Evolutionary conservation across 1,284 basidiomycete species (phyloP).

Genomic region (Coniferiporia weirii): DNA sequence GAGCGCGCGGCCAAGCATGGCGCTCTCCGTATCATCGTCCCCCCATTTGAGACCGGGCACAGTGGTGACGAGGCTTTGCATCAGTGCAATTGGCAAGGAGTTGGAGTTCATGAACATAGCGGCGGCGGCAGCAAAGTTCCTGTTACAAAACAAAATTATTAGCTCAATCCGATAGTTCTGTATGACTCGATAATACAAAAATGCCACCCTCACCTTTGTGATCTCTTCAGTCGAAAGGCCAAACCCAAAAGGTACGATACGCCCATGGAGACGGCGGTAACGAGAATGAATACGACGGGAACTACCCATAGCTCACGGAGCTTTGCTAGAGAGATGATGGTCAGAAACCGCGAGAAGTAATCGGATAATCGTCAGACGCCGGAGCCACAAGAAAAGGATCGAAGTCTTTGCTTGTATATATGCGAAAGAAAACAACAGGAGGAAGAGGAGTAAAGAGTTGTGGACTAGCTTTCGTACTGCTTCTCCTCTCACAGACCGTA

Average conservation of each 20-base stretch:
- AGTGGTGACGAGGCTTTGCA: slow-evolving; percentile 86
- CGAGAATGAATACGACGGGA: slow-evolving; percentile 74
- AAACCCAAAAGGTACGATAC: slow-evolving; percentile 47
- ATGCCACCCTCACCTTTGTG: slow-evolving; percentile 45
- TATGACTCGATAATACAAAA: slow-evolving; percentile 4
- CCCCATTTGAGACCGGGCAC: slow-evolving; percentile 85
- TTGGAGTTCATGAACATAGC: slow-evolving; percentile 91
- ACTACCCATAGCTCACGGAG: slow-evolving; percentile 89
- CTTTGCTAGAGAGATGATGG: slow-evolving; percentile 52
- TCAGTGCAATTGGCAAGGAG: slow-evolving; percentile 86
- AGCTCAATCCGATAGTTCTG: neutral
- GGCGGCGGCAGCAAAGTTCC: slow-evolving; percentile 81
- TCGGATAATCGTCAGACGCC: neutral
- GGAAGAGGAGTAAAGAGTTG: no score
- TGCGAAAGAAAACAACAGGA: no score
- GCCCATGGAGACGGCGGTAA: slow-evolving; percentile 60
- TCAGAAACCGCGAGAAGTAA: slow-evolving; percentile 25
- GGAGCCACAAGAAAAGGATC: neutral
- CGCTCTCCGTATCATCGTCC: slow-evolving; percentile 71
- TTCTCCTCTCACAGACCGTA: neutral
- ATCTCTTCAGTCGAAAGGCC: slow-evolving; percentile 48
- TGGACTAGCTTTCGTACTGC: no score
- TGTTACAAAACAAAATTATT: slow-evolving; percentile 27
- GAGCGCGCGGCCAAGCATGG: slow-evolving; percentile 88
- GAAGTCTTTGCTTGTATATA: neutral